These are phyloP conservation scores for Malus fusca DNA, from an alignment of 306 rosid genomes.

Conservation along the genomic window DNA sequence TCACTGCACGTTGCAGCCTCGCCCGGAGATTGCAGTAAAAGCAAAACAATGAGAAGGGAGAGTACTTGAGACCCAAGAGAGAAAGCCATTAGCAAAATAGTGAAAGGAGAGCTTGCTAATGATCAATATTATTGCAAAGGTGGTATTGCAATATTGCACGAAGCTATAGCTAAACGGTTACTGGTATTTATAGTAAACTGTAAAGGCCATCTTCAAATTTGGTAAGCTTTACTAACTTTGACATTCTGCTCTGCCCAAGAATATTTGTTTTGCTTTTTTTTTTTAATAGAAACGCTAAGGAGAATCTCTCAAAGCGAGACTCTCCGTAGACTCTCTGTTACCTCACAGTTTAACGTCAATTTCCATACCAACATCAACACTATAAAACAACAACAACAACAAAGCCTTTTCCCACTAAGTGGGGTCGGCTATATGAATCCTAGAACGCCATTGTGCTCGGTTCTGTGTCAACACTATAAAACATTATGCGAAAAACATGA, in stretches of 20 bases:
- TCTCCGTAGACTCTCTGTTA: no score
- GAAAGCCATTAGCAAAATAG: constrained; percentile 37
- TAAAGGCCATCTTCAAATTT: constrained; percentile 1
- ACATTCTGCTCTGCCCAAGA: constrained; percentile 18
- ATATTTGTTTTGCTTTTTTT: neutral
- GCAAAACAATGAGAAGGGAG: constrained; percentile 31
- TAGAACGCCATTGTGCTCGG: no score
- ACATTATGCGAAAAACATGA: no score
- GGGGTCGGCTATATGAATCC: no score
- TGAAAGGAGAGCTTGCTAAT: constrained; percentile 4
- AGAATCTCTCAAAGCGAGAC: no score
- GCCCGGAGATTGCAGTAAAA: constrained; percentile 48
- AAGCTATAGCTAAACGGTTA: constrained; percentile 7
- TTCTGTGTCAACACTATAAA: no score
- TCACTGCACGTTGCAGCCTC: constrained; percentile 48
- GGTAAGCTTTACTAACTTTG: constrained; percentile 33
- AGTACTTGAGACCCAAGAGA: constrained; percentile 24
- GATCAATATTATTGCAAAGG: neutral
- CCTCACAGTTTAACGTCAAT: no score
- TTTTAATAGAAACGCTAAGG: no score
- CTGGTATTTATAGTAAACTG: constrained; percentile 47
- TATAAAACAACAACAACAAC: no score
- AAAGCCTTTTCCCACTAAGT: no score
- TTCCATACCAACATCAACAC: no score
- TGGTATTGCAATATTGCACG: constrained; percentile 15